Percentiles rank a stretch among this genome's conserved stretches.
Conservation (phyloP, 2,329 filamentous ascomycete species). For the Ophiostoma triangulosporum region DNA sequence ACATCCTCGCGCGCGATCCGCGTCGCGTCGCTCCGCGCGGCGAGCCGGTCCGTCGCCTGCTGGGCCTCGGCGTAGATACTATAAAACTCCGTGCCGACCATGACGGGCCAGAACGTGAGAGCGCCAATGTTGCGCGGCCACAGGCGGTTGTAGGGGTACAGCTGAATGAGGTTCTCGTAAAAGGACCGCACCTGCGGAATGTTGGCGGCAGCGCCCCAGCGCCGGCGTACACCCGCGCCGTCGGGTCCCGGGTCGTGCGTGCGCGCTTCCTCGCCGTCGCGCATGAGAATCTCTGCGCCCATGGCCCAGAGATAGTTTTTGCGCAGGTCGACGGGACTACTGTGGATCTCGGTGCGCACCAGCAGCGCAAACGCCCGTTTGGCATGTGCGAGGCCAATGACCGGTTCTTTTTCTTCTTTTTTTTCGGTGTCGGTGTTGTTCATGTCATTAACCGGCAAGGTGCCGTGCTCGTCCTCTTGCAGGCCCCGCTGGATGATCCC, state of each 20-base stretch:
- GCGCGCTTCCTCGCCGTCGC: constrained; percentile 29
- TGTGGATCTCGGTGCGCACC: constrained; percentile 39
- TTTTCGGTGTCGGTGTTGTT: neutral
- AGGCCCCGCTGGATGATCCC: constrained; percentile 61
- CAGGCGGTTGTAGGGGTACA: constrained; percentile 56
- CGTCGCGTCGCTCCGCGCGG: constrained; percentile 12
- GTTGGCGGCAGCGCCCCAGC: constrained; percentile 34
- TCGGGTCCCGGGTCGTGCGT: neutral
- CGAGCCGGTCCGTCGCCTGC: constrained; percentile 27
- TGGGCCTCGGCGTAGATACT: constrained; percentile 50
- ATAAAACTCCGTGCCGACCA: constrained; percentile 73
- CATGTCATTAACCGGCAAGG: constrained; percentile 23
- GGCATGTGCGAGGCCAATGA: constrained; percentile 44
- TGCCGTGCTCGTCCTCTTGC: constrained; percentile 22
- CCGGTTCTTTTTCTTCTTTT: neutral
- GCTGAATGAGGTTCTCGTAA: constrained; percentile 65
- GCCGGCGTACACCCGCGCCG: constrained; percentile 3
- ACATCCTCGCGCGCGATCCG: constrained; percentile 25
- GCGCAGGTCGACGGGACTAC: constrained; percentile 52
- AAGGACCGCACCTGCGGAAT: constrained; percentile 40
- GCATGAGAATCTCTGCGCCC: constrained; percentile 71
- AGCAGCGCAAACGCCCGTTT: constrained; percentile 64
- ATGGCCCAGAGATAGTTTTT: constrained; percentile 63
- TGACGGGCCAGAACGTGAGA: constrained; percentile 65
- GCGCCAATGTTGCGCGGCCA: constrained; percentile 48